phyloP scores from a whole-genome alignment of 192 early-diverging fungal species.

The Haplosporangium gracile region DNA sequence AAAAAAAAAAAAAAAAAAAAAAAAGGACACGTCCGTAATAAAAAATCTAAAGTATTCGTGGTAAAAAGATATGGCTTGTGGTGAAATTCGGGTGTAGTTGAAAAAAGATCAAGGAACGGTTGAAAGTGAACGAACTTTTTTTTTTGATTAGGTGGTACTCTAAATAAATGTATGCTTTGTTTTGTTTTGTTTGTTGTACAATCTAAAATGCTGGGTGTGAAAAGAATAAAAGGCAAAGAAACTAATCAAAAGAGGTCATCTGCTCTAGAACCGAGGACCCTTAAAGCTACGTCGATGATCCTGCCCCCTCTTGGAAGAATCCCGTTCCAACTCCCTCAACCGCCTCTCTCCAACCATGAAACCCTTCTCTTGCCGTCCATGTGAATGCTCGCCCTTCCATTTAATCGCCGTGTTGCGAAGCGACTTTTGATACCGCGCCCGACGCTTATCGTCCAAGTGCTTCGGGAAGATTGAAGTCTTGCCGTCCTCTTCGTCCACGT shows the following conservation, averaged over 20 bases:
- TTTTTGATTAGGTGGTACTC: not conserved
- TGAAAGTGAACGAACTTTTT: too few relatives aligned
- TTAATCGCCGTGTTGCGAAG: constrained; percentile 51
- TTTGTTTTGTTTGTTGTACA: too few relatives aligned
- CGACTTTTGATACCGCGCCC: constrained; percentile 23
- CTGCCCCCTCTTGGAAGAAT: constrained; percentile 27
- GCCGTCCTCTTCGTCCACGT: not conserved
- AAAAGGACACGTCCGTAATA: too few relatives aligned
- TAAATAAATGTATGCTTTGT: too few relatives aligned
- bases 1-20: too few relatives aligned
- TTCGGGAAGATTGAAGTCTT: not conserved
- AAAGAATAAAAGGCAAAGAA: not conserved
- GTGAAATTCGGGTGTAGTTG: too few relatives aligned
- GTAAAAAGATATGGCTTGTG: too few relatives aligned
- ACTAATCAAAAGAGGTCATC: not conserved
- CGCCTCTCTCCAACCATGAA: constrained; percentile 34
- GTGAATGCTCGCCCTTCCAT: constrained; percentile 52
- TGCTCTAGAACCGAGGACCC: not conserved
- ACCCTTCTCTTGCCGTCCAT: constrained; percentile 23
- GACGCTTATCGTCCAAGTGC: constrained; percentile 23
- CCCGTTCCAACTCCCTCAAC: constrained; percentile 28
- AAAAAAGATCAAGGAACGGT: too few relatives aligned
- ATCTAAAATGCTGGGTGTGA: too few relatives aligned
- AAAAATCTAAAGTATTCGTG: too few relatives aligned
- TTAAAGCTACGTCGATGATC: constrained; percentile 15